Conservation (phyloP, 2,329 filamentous ascomycete species). For the Pseudogymnoascus sp. region DNA sequence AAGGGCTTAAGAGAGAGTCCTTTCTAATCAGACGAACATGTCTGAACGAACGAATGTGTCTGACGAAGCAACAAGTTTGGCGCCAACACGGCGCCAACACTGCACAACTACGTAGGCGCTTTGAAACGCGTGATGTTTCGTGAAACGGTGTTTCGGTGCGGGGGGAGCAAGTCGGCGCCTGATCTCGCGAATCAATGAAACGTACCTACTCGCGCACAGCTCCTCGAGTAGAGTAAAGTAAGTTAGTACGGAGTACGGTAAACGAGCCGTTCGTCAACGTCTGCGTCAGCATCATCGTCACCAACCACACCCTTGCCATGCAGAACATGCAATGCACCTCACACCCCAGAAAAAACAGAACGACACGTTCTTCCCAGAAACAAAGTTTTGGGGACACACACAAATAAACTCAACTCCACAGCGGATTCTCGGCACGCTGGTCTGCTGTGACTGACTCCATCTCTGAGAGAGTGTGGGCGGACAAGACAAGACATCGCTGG, state of each 20-base stretch:
- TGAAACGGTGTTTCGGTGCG: not conserved
- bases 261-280: not conserved
- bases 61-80: not conserved
- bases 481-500: not conserved
- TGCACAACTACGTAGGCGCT: not conserved
- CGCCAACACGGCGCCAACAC: not conserved
- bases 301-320: not conserved
- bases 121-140: conserved; percentile 1
- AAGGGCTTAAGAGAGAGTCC: not conserved
- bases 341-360: too few species aligned
- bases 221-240: not conserved
- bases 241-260: not conserved
- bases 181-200: not conserved
- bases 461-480: not conserved
- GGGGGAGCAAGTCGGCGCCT: not conserved
- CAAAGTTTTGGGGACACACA: not conserved
- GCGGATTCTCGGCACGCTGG: too few species aligned
- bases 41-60: not conserved
- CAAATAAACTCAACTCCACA: too few species aligned
- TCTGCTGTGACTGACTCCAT: not conserved
- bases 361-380: not conserved
- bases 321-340: not conserved
- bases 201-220: not conserved
- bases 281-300: not conserved
- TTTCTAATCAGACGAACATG: not conserved